A percentile compares a stretch with the other conserved stretches of the same genome.
phyloP scores from a whole-genome alignment of 2,329 filamentous ascomycete genomes.

The Cercospora sp. region DNA sequence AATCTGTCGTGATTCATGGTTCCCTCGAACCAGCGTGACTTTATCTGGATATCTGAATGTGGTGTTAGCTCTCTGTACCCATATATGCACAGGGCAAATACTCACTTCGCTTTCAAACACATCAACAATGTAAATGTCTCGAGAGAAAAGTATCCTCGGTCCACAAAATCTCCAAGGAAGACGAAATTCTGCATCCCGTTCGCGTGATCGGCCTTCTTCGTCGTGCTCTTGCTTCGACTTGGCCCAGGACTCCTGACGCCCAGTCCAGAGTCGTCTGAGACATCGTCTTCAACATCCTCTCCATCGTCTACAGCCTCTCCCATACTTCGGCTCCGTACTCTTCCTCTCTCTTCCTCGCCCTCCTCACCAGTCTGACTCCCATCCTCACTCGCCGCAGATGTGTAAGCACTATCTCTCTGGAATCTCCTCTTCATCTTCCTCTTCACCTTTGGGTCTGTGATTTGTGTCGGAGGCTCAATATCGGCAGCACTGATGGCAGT shows the following conservation, averaged over 20 bases:
- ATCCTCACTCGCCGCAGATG: constrained; percentile 51
- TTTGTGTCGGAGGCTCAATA: constrained; percentile 85
- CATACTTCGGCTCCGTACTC: constrained; percentile 39
- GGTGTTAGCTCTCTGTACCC: not conserved
- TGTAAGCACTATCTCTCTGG: constrained; percentile 54
- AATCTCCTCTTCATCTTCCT: constrained; percentile 71
- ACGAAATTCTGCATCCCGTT: constrained; percentile 68
- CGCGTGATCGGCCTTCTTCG: constrained; percentile 40
- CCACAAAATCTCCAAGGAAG: constrained; percentile 72
- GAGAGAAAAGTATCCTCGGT: constrained; percentile 71
- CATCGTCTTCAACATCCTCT: constrained; percentile 53
- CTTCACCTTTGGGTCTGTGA: constrained; percentile 81
- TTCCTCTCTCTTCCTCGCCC: constrained; percentile 49
- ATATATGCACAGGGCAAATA: constrained; percentile 14
- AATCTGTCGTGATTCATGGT: constrained; percentile 75
- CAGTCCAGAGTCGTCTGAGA: constrained; percentile 46
- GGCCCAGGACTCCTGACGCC: constrained; percentile 42
- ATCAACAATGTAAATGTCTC: constrained; percentile 72
- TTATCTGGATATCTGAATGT: constrained; percentile 65
- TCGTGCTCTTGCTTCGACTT: constrained; percentile 39
- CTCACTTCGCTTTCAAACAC: constrained; percentile 69
- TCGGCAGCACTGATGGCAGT: constrained; percentile 83
- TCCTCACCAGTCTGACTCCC: constrained; percentile 40
- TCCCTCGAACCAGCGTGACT: constrained; percentile 73
- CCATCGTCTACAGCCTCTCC: constrained; percentile 45